Conservation (phyloP, 495 filamentous ascomycete species). For the Aspergillus egyptiacus region DNA sequence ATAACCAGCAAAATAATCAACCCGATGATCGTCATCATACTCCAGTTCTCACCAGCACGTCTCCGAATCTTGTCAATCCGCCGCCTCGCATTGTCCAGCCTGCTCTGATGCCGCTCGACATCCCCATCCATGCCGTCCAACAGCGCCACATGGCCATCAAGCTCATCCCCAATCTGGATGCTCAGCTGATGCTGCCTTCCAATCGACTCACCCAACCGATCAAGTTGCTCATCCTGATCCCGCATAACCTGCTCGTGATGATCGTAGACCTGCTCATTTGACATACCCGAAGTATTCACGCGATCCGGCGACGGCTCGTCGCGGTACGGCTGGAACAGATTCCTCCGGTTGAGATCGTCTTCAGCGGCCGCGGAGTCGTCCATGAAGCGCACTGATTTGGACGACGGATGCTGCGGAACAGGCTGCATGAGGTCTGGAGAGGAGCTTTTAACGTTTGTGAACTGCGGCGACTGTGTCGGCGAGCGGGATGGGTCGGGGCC, state of each 20-base stretch:
- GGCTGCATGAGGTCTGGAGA: slow-evolving; percentile 42
- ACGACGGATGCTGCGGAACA: slow-evolving; percentile 41
- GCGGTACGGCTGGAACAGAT: slow-evolving; percentile 61
- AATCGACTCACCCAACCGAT: slow-evolving; percentile 76
- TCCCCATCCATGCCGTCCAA: slow-evolving; percentile 81
- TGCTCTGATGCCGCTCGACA: slow-evolving; percentile 72
- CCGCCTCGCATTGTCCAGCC: slow-evolving; percentile 66
- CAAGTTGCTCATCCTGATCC: slow-evolving; percentile 91
- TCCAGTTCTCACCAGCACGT: slow-evolving; percentile 72
- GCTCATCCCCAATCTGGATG: slow-evolving; percentile 93
- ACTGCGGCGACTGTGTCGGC: slow-evolving; percentile 62
- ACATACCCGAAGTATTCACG: slow-evolving; percentile 59
- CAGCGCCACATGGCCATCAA: slow-evolving; percentile 82
- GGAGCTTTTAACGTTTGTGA: slow-evolving; percentile 52
- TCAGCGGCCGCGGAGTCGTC: slow-evolving; percentile 52
- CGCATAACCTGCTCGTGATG: slow-evolving; percentile 74
- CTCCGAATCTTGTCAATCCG: slow-evolving; percentile 63
- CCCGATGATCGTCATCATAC: slow-evolving; percentile 68
- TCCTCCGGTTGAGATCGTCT: slow-evolving; percentile 47
- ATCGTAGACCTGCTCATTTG: slow-evolving; percentile 80
- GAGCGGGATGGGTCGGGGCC: slow-evolving; percentile 48
- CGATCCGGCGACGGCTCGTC: slow-evolving; percentile 54
- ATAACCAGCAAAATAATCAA: slow-evolving; percentile 73
- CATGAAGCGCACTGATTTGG: slow-evolving; percentile 89
- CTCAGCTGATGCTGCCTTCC: slow-evolving; percentile 87